Evolutionary conservation across 495 filamentous ascomycete genomes (phyloP).

Genomic region (Penicillium taxi): DNA sequence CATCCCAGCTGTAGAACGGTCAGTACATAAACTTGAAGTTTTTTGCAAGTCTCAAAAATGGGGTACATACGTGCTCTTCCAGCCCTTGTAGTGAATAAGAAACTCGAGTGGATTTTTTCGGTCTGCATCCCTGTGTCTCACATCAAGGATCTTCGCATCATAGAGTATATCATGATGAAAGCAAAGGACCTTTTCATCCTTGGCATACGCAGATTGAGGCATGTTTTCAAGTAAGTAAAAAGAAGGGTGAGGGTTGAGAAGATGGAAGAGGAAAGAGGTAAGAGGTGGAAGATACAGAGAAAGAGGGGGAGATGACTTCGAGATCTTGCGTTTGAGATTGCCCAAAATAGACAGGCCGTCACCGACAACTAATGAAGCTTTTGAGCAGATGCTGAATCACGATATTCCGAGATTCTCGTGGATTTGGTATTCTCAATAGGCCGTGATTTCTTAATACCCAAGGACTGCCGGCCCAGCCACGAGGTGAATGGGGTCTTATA

Average conservation of each 20-base stretch:
- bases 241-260: constrained; percentile 1
- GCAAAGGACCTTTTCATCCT: constrained; percentile 91
- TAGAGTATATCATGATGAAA: constrained; percentile 96
- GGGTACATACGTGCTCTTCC: constrained; percentile 83
- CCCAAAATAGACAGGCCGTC: no score
- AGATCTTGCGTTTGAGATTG: no score
- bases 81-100: constrained; percentile 96
- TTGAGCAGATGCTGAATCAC: no score
- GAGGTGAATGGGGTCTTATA: no score
- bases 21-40: constrained; percentile 3
- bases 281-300: constrained; percentile 3
- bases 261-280: constrained; percentile 3
- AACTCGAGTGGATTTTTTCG: constrained; percentile 73
- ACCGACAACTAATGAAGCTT: not conserved
- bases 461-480: not conserved
- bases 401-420: no score
- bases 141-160: constrained; percentile 88
- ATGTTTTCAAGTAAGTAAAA: constrained; percentile 30
- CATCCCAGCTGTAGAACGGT: constrained; percentile 68
- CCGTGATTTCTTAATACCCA: not conserved
- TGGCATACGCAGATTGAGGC: constrained; percentile 63
- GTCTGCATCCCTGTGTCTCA: constrained; percentile 54
- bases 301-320: no score
- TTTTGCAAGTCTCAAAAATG: constrained; percentile 1
- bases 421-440: no score